Evolutionary conservation across 345 rosid genomes (phyloP).

Genomic region (Fremontodendron californicum): DNA sequence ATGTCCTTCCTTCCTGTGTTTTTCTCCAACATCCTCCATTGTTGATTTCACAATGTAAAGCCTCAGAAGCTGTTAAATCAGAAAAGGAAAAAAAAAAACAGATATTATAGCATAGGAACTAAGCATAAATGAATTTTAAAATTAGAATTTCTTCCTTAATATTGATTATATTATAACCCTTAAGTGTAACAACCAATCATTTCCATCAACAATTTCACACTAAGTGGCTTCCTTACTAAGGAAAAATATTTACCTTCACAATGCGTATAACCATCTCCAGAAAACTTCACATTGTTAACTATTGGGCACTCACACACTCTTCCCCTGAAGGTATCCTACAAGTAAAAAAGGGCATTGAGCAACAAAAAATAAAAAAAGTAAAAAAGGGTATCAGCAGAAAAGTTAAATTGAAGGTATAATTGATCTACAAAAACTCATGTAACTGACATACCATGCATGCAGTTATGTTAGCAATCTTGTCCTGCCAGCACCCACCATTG

Average conservation of each 20-base stretch:
- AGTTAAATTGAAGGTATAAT: neutral
- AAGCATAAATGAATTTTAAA: neutral
- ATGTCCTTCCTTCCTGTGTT: constrained; percentile 50
- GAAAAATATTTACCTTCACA: constrained; percentile 59
- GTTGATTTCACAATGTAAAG: constrained; percentile 65
- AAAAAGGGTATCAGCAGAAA: neutral
- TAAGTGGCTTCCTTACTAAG: neutral
- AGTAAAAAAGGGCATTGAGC: neutral
- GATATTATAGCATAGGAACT: neutral
- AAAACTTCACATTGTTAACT: constrained; percentile 70
- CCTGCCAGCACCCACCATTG: constrained; percentile 97
- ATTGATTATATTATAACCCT: neutral
- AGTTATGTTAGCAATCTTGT: constrained; percentile 56
- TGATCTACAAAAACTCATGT: neutral
- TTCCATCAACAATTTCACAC: neutral
- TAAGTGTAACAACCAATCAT: neutral
- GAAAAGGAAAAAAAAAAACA: neutral
- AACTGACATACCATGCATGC: constrained; percentile 74
- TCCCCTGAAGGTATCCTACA: constrained; percentile 89
- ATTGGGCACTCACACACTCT: constrained; percentile 87
- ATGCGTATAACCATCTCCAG: constrained; percentile 83
- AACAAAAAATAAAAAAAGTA: too few relatives aligned
- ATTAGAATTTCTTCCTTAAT: neutral
- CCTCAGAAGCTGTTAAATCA: constrained; percentile 59
- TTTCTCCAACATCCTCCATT: constrained; percentile 92